Percentiles rank a stretch among this genome's conserved stretches.
Conservation (phyloP, 371 early-diverging fungal species). For the Apophysomyces elegans region DNA sequence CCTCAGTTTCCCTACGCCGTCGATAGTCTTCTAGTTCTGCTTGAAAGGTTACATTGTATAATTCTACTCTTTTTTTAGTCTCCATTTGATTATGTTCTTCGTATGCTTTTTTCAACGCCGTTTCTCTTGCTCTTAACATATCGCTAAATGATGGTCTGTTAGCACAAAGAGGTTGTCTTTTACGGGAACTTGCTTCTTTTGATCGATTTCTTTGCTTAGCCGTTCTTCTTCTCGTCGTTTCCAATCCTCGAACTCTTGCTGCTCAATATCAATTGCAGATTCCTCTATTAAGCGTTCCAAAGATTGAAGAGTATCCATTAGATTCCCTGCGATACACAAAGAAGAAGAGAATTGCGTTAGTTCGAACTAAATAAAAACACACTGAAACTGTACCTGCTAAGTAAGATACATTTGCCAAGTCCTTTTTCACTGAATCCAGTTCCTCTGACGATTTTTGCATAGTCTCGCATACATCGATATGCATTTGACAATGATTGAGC, state of each 20-base stretch:
- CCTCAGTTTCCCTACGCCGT: conserved; percentile 42
- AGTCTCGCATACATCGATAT: conserved; percentile 9
- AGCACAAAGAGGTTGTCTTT: background rate
- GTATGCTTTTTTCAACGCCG: conserved; percentile 27
- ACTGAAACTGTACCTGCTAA: conserved; percentile 15
- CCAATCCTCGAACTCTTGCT: conserved; percentile 42
- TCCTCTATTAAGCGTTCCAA: conserved; percentile 33
- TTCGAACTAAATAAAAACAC: background rate
- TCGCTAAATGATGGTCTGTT: conserved; percentile 13
- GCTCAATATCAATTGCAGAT: conserved; percentile 26
- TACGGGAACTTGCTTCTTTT: conserved; percentile 22
- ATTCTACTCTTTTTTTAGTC: conserved; percentile 36
- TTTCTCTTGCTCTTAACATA: conserved; percentile 28
- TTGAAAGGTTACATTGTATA: conserved; percentile 50
- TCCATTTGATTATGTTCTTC: conserved; percentile 39
- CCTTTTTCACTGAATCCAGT: conserved; percentile 10
- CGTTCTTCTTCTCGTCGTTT: conserved; percentile 25
- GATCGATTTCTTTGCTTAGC: conserved; percentile 13
- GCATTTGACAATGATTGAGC: conserved; percentile 21
- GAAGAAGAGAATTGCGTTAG: background rate
- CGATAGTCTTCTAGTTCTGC: conserved; percentile 52
- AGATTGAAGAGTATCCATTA: conserved; percentile 17
- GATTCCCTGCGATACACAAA: conserved; percentile 13
- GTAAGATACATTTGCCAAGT: conserved; percentile 10
- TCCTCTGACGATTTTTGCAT: conserved; percentile 11